Evolutionary conservation across 257 asterid species (phyloP).

Genomic region (Jacaranda copaia): DNA sequence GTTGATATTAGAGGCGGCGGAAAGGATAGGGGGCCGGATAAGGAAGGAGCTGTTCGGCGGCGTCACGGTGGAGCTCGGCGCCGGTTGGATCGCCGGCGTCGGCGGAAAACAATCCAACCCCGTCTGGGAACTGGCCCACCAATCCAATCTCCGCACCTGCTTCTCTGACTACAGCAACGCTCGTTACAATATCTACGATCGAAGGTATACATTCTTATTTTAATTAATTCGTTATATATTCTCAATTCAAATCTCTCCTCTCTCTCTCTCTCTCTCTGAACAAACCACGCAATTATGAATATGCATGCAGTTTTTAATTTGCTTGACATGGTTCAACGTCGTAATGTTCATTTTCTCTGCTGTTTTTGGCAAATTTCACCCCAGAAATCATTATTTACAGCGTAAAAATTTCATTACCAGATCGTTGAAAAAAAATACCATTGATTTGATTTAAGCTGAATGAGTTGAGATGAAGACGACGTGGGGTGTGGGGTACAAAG

Average conservation of each 20-base stretch:
- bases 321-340: slow-evolving; percentile 9
- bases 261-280: background rate
- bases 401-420: background rate
- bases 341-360: background rate
- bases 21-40: slow-evolving; percentile 83
- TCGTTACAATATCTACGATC: slow-evolving; percentile 89
- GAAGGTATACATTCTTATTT: slow-evolving; percentile 46
- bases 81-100: slow-evolving; percentile 98
- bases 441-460: background rate
- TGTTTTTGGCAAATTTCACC: background rate
- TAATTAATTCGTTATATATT: background rate
- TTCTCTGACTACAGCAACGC: slow-evolving; percentile 90
- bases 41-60: slow-evolving; percentile 86
- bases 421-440: background rate
- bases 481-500: slow-evolving; percentile 37
- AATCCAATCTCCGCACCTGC: slow-evolving; percentile 81
- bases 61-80: slow-evolving; percentile 93
- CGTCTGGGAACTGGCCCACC: slow-evolving; percentile 84
- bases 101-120: slow-evolving; percentile 86
- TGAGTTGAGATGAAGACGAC: slow-evolving; percentile 33
- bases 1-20: slow-evolving; percentile 84
- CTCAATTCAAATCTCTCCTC: background rate
- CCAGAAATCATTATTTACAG: slow-evolving; percentile 6
- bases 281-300: slow-evolving; percentile 4
- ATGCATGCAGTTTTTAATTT: slow-evolving; percentile 23